phyloP scores from a whole-genome alignment of 768 basidiomycete genomes.

The Plicaturopsis crispa region DNA sequence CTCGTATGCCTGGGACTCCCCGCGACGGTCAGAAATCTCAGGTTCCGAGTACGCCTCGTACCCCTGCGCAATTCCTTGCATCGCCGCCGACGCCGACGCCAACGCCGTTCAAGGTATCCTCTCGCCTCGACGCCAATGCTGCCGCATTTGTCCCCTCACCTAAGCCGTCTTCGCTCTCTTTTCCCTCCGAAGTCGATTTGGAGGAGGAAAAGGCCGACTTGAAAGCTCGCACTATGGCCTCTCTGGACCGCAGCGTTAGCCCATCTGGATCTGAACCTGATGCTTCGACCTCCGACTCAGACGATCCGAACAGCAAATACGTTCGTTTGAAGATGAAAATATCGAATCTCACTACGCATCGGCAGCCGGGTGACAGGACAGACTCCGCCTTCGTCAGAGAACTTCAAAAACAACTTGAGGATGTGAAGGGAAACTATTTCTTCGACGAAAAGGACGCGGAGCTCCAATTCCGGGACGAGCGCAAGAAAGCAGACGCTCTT shows the following conservation, averaged over 20 bases:
- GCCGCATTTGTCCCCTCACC: constrained; percentile 29
- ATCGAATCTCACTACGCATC: constrained; percentile 32
- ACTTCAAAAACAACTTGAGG: constrained; percentile 38
- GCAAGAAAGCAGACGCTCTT: constrained; percentile 36
- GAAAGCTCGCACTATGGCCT: constrained; percentile 13
- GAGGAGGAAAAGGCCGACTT: constrained; percentile 4
- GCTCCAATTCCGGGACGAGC: constrained; percentile 43
- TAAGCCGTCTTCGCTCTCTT: constrained; percentile 3
- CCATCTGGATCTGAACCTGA: constrained; percentile 19
- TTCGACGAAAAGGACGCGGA: constrained; percentile 67
- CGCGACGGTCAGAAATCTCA: not conserved
- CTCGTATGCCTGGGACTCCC: constrained; percentile 9
- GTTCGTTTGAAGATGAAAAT: constrained; percentile 55
- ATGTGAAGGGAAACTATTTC: constrained; percentile 52
- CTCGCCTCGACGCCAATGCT: constrained; percentile 31
- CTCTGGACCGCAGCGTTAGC: constrained; percentile 11
- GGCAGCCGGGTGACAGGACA: constrained; percentile 17
- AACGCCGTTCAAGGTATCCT: constrained; percentile 10
- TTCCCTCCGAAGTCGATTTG: constrained; percentile 6
- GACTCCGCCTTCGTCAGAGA: constrained; percentile 23
- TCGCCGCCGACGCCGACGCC: constrained; percentile 17
- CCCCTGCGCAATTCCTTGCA: constrained; percentile 23
- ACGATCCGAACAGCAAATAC: constrained; percentile 57
- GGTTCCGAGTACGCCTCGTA: constrained; percentile 17
- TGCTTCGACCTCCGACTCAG: constrained; percentile 31